Evolutionary conservation across 2,329 filamentous ascomycete genomes (phyloP), one percentile per base, ranked within the genome.

Genomic region (Clarireedia hainanense): DNA sequence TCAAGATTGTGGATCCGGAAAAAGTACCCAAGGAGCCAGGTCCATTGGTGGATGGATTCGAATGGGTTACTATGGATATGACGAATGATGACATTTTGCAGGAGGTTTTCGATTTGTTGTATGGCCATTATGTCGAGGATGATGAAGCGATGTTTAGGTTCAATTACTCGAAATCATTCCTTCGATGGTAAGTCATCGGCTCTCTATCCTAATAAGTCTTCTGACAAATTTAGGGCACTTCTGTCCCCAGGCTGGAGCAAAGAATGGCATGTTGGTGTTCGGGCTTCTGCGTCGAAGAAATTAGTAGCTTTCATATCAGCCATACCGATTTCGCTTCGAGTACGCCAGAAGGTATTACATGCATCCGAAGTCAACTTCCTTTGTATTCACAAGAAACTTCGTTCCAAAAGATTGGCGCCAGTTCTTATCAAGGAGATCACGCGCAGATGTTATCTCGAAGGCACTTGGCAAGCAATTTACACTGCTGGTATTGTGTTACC

Each of bases 391-490:
- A 97, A 97, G 79, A 97, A 97, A 74, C 83, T 99, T 34, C 89
- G 94, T 50, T 84, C 88, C 57, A 96, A 97, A 76, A 86, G 94
- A 53, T 83, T 99, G 45, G 85, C 94, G 0, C 94, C 94, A 0
- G 88, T 97, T 2, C 82, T 99, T 52, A 99, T 99, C 77, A 96
- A 96, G 73, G 94, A 99, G 71, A 90, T 99, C 65, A 99, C 94
- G 5, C 86, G 94, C 48, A 82, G 91, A 61, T 95, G 90, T 76
- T 95, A 97, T 72, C 74, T 91, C 48, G 79, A 88, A 61, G 88
- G 86, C 56, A 86, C 95, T 62, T 97, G 88, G 80, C 94, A 99
- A 73, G 94, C 92, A 50, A 89, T 99, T 57, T 97, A 96, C 75
- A 99, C 94, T 1, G 94, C 86, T 27, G 94, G 94, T 40, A 85